Percentiles rank a stretch among this genome's conserved stretches.
phyloP scores from a whole-genome alignment of 345 rosid species.

The Noccaea bulbosa region DNA sequence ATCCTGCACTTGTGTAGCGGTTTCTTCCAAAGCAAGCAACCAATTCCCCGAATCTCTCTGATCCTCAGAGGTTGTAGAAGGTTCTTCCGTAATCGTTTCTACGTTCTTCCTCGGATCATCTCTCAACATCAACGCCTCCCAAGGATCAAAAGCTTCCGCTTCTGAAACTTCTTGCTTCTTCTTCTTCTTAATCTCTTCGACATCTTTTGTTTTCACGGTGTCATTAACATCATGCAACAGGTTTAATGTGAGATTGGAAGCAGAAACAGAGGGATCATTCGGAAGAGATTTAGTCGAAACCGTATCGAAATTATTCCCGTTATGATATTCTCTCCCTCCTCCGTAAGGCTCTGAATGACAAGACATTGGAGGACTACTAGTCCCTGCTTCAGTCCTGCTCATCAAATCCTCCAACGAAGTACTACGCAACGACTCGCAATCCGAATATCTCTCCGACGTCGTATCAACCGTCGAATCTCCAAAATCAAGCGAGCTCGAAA shows the following conservation, averaged over 20 bases:
- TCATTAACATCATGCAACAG: conserved; percentile 41
- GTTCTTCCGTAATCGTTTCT: conserved; percentile 4
- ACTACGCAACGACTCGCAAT: conserved; percentile 47
- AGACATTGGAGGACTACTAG: conserved; percentile 47
- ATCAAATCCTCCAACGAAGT: conserved; percentile 63
- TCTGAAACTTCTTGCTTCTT: conserved; percentile 27
- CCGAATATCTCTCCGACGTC: conserved; percentile 46
- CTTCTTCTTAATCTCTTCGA: conserved; percentile 14
- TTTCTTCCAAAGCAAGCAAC: conserved; percentile 61
- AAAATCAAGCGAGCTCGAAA: conserved; percentile 39
- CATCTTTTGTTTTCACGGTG: conserved; percentile 25
- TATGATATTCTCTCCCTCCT: conserved; percentile 35
- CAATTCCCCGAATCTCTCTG: conserved; percentile 45
- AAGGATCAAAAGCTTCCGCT: conserved; percentile 28
- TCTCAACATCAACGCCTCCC: conserved; percentile 42
- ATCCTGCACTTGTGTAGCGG: conserved; percentile 38
- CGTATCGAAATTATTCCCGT: conserved; percentile 34
- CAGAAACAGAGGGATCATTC: conserved; percentile 39
- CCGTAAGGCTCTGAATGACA: conserved; percentile 45
- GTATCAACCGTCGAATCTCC: conserved; percentile 34
- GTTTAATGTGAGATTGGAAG: conserved; percentile 27
- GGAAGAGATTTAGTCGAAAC: conserved; percentile 45
- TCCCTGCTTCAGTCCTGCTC: conserved; percentile 46
- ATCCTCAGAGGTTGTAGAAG: conserved; percentile 13
- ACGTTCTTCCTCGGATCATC: conserved; percentile 29